Base-by-base conservation (phyloP, 2,329 filamentous ascomycete genomes). In the Apiospora aurea region DNA sequence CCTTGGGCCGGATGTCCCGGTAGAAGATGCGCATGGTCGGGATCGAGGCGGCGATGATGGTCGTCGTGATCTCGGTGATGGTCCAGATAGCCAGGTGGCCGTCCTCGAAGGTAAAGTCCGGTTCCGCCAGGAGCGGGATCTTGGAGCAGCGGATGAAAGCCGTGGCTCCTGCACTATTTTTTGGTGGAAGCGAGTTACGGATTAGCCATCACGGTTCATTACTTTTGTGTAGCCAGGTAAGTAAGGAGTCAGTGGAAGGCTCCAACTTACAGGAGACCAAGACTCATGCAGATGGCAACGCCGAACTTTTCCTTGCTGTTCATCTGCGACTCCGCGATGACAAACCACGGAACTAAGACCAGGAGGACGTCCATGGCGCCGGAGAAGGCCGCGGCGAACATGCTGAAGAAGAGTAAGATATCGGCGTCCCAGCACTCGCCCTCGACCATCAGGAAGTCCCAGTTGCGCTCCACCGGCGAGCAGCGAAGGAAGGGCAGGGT, bases 351-450 rank as follows among this genome's bases (percentile, higher is more conserved):
- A 29, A 84, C 74, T 2, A 78, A 67, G 1, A 82, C 80, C 2
- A 84, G 76, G 24, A 82, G 75, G n/a, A 84, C 79, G 46, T 84
- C 82, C 67, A 81, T 75, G n/a, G 76, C 51, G 0, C 75, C 78
- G 5, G 78, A 80, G 70, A 79, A 80, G 11, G 75, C 71, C 24
- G 71, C 67, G 69, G 71, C 61, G 71, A 74, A 66, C 68, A 74
- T 77, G 16, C 76, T 75, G 70, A 75, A 75, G 14, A 70, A 70
- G 18, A 78, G 72, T 34, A 73, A 74, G 53, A 71, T 47, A 7
- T 72, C 44, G 16, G 70, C 72, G 64, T 75, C 66, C 74, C 73
- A 75, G 64, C 75, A 77, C 5, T 71, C 72, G 21, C 75, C 76
- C 14, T 68, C 29, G 11, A 46, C 21, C 47, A 70, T 64, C 3